A percentile compares a stretch with the other conserved stretches of the same genome.
Evolutionary conservation across 768 basidiomycete species (phyloP).

Genomic region (Trametopsis cervina): DNA sequence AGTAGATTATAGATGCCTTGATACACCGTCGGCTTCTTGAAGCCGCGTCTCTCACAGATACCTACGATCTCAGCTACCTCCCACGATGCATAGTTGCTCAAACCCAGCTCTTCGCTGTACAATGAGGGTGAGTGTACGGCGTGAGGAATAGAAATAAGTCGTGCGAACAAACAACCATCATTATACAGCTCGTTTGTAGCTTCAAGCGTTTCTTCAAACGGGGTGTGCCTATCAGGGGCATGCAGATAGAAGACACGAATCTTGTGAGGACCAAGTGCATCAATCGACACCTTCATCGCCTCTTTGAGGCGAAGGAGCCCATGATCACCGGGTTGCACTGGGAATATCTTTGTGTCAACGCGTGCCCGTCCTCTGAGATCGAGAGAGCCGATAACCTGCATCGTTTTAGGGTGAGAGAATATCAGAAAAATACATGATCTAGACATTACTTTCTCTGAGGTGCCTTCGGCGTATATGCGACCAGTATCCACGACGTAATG

Average conservation of each 20-base stretch:
- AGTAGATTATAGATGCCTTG: constrained; percentile 5
- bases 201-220: constrained; percentile 47
- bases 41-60: constrained; percentile 1
- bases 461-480: constrained; percentile 42
- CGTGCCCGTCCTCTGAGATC: background rate
- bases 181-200: constrained; percentile 39
- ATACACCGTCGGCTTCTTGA: constrained; percentile 1
- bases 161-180: constrained; percentile 47
- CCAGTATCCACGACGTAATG: constrained; percentile 43
- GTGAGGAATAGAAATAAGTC: background rate
- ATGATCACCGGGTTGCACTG: constrained; percentile 36
- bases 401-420: background rate
- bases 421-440: background rate
- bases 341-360: constrained; percentile 30
- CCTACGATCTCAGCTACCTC: constrained; percentile 6
- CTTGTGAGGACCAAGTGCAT: constrained; percentile 37
- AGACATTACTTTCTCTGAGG: constrained; percentile 43
- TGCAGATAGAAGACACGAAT: constrained; percentile 51
- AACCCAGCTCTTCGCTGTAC: constrained; percentile 35
- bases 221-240: constrained; percentile 52
- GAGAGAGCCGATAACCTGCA: constrained; percentile 1
- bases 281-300: constrained; percentile 40
- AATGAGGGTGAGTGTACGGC: background rate
- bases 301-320: constrained; percentile 33
- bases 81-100: constrained; percentile 4